Evolutionary conservation across 768 basidiomycete genomes (phyloP).

Genomic region (Cubamyces sp.): DNA sequence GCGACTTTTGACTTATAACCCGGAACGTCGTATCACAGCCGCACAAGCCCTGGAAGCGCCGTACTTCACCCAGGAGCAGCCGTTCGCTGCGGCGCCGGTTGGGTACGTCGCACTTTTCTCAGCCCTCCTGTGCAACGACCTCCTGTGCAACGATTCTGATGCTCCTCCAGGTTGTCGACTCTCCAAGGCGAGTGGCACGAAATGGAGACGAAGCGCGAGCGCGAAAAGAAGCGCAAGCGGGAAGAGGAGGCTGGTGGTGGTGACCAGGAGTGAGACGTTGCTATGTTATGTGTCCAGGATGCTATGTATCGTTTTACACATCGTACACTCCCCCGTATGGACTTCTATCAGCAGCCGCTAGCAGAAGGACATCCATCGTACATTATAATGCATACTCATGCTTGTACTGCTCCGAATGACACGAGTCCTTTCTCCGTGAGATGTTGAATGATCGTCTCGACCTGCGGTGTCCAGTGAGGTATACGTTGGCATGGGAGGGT

Average conservation of each 20-base stretch:
- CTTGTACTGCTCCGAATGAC: conserved; percentile 33
- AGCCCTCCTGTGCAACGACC: not conserved
- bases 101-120: conserved; percentile 59
- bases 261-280: not conserved
- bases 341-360: conserved; percentile 34
- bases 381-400: conserved; percentile 27
- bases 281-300: conserved; percentile 29
- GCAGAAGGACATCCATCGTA: conserved; percentile 33
- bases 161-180: conserved; percentile 60
- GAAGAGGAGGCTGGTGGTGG: conserved; percentile 42
- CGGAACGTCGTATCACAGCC: conserved; percentile 75
- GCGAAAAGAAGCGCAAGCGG: conserved; percentile 78
- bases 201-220: conserved; percentile 90
- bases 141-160: not conserved
- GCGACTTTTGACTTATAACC: conserved; percentile 79
- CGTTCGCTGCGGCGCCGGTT: conserved; percentile 69
- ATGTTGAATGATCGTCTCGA: conserved; percentile 86
- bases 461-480: conserved; percentile 46
- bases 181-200: conserved; percentile 98
- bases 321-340: conserved; percentile 19
- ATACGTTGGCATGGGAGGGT: conserved; percentile 7
- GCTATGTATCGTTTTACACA: conserved; percentile 33
- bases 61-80: conserved; percentile 86
- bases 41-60: conserved; percentile 76
- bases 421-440: conserved; percentile 72